Evolutionary conservation across 1,284 basidiomycete genomes (phyloP), one percentile per base, ranked within the genome.

Genomic region (Ceratobasidium sp.): DNA sequence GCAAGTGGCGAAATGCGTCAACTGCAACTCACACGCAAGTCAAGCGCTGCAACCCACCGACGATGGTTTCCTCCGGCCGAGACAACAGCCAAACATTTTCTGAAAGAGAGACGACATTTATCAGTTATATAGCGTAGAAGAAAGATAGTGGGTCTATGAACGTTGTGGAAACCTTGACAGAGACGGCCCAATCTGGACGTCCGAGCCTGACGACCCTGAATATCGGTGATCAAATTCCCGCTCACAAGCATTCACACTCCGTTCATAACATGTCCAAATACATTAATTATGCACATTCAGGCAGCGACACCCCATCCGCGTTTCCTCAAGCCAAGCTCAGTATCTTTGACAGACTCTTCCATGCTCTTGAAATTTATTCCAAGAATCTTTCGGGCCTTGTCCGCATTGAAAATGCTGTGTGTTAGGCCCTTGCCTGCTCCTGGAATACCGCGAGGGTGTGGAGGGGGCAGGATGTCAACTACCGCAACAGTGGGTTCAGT

Each of bases 351-450:
- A 16, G 77, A 81, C 73, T 86, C 80, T 67, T 82, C 80, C 41
- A 86, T 79, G 3, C 79, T 76, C 28, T 82, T 80, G 76, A 84
- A 86, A 72, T 82, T 80, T 48, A 87, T 74, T 1, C 84, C 84
- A 0, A 89, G 80, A 28, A n/a, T 79, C 14, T 79, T 79, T 62
- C 80, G 78, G 5, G 80, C 81, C 74, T 86, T 87, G 3, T 76
- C 41, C 3, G 80, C 79, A 64, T 82, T 74, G 64, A 75, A 45
- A 74, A 43, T 77, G 79, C 84, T 10, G 60, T 75, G 8, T 83
- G 77, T 8, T 81, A 78, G 26, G 80, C 81, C 48, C 69, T 75
- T 77, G 2, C 85, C 78, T 0, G 86, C 78, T 1, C 78, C 80
- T 0, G 82, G 81, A 36, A 71, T 72, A 2, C 82, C 82, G 39